A percentile compares a stretch with the other conserved stretches of the same genome.
These are phyloP conservation scores for Alternaria gaisen DNA, from an alignment of 2,329 filamentous ascomycete genomes.

Conservation along the genomic window DNA sequence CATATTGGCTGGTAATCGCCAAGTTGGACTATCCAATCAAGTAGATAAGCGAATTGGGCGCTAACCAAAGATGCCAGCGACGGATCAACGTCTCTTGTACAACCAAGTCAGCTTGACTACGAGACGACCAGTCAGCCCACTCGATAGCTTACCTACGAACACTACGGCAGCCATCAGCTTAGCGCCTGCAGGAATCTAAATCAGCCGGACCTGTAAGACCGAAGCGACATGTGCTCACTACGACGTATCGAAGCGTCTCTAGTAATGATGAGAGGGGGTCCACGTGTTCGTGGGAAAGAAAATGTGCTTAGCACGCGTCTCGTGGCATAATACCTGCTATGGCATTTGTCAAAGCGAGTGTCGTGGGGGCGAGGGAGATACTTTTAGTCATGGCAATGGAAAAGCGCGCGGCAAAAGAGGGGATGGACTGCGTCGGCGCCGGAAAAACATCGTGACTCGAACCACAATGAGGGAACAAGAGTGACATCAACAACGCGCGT, in stretches of 20 bases:
- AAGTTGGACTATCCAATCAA: neutral
- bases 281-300: neutral
- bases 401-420: neutral
- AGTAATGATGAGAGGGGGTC: neutral
- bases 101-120: neutral
- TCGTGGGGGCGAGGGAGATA: neutral
- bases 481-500: conserved; percentile 6
- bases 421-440: neutral
- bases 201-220: neutral
- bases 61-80: neutral
- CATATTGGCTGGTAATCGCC: neutral
- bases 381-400: neutral
- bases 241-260: neutral
- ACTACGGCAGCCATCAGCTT: conserved; percentile 1
- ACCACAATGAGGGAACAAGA: neutral
- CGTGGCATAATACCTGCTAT: neutral
- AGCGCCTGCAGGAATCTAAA: neutral
- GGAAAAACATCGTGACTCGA: neutral
- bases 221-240: neutral
- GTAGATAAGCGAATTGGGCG: neutral
- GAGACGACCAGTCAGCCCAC: neutral
- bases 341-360: neutral
- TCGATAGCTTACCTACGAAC: neutral
- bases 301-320: neutral
- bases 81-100: neutral